These are phyloP conservation scores for Tulasnella sp. DNA, from an alignment of 768 basidiomycete genomes.

Conservation along the genomic window DNA sequence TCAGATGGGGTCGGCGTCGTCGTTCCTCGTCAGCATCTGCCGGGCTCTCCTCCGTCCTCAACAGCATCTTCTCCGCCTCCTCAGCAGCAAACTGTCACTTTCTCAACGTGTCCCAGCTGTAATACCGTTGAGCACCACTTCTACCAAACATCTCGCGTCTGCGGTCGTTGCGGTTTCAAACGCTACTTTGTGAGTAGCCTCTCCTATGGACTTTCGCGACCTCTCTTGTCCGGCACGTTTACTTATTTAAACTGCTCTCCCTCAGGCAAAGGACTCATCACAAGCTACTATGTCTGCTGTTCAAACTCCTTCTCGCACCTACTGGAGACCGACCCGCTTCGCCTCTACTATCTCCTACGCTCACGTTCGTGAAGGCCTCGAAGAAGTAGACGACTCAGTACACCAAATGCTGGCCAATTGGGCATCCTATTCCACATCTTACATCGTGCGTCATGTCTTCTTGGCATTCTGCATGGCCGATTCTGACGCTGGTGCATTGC, in stretches of 20 bases:
- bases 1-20: neutral
- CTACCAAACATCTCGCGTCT: slow-evolving; percentile 14
- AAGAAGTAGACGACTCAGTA: slow-evolving; percentile 19
- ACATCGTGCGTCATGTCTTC: slow-evolving; percentile 18
- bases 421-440: slow-evolving; percentile 1
- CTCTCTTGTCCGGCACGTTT: neutral
- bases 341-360: slow-evolving; percentile 18
- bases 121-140: slow-evolving; percentile 26
- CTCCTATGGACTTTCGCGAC: too few species aligned
- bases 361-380: slow-evolving; percentile 23
- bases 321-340: slow-evolving; percentile 24
- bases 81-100: slow-evolving; percentile 21
- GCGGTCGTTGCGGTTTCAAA: slow-evolving; percentile 22
- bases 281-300: neutral
- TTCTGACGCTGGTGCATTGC: neutral
- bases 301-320: slow-evolving; percentile 20
- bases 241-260: neutral
- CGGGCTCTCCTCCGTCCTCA: neutral
- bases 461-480: neutral
- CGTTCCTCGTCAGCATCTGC: slow-evolving; percentile 12
- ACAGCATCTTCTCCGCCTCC: slow-evolving; percentile 1
- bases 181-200: slow-evolving; percentile 25
- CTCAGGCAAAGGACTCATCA: neutral
- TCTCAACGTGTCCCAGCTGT: slow-evolving; percentile 27
- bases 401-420: slow-evolving; percentile 22